A percentile compares a stretch with the other conserved stretches of the same genome.
These are phyloP conservation scores for Antitrichia curtipendula DNA, from an alignment of 225 moss, liverwort and hornwort genomes.

Conservation along the genomic window DNA sequence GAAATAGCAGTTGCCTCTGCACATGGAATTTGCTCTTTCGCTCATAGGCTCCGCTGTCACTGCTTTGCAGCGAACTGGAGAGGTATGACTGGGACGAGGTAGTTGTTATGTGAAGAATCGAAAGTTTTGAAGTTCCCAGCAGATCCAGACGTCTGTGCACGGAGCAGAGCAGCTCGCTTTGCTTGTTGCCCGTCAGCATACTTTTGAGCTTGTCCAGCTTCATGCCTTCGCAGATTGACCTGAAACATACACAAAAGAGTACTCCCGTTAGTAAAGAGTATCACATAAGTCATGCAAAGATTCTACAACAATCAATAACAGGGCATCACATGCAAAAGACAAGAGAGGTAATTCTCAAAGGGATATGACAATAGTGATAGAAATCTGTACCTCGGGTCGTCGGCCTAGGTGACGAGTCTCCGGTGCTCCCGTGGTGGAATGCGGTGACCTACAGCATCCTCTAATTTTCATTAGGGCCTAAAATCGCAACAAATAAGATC, in stretches of 20 bases:
- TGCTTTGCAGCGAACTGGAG: conserved; percentile 74
- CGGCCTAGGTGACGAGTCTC: conserved; percentile 42
- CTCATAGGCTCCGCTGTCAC: background rate
- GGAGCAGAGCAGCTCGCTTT: conserved; percentile 50
- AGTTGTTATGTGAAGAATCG: conserved; percentile 83
- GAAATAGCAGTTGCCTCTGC: background rate
- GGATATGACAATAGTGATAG: background rate
- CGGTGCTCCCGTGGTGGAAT: conserved; percentile 15
- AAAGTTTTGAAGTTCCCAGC: conserved; percentile 73
- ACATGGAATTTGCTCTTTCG: background rate
- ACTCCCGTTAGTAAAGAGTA: background rate
- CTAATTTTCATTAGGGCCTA: background rate
- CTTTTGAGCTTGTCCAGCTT: conserved; percentile 42
- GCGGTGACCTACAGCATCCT: conserved; percentile 23
- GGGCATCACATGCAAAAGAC: background rate
- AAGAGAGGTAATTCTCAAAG: background rate
- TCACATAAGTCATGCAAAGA: background rate
- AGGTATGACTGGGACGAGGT: conserved; percentile 83
- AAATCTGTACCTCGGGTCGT: conserved; percentile 32
- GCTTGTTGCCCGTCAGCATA: conserved; percentile 19
- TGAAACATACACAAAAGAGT: background rate
- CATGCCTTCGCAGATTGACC: conserved; percentile 65
- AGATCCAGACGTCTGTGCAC: conserved; percentile 67
- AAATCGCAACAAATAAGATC: background rate
- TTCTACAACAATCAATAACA: background rate